Evolutionary conservation across 192 early-diverging fungal species (phyloP).

Genomic region (Coemansia sp.): DNA sequence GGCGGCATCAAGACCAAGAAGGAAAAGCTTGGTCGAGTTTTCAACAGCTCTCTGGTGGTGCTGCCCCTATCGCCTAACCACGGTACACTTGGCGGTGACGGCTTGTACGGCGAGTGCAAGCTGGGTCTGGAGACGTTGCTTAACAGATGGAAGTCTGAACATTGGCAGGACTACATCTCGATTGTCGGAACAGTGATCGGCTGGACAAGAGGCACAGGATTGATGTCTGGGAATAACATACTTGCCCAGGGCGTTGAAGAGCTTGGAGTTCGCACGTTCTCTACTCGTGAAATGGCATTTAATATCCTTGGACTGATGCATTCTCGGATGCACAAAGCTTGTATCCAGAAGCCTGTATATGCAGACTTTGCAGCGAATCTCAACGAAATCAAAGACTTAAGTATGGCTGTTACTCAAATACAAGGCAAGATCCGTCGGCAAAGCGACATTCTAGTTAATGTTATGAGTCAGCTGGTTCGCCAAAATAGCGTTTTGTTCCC

Average conservation of each 20-base stretch:
- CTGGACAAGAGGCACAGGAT: slow-evolving; percentile 93
- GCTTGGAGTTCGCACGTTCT: slow-evolving; percentile 86
- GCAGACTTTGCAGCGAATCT: slow-evolving; percentile 88
- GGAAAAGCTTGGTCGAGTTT: slow-evolving; percentile 61
- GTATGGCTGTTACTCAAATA: not conserved
- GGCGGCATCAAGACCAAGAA: slow-evolving; percentile 86
- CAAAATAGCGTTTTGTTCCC: slow-evolving; percentile 5
- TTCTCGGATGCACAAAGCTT: slow-evolving; percentile 69
- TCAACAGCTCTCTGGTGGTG: slow-evolving; percentile 80
- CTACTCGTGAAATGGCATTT: slow-evolving; percentile 90
- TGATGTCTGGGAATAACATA: slow-evolving; percentile 89
- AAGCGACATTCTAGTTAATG: not conserved
- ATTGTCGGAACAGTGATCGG: slow-evolving; percentile 91
- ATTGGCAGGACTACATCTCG: slow-evolving; percentile 82
- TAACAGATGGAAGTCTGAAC: slow-evolving; percentile 88
- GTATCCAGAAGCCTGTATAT: slow-evolving; percentile 76
- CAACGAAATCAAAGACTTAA: slow-evolving; percentile 58
- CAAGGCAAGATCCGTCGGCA: slow-evolving; percentile 6
- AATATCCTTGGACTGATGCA: slow-evolving; percentile 88
- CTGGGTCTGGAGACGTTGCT: slow-evolving; percentile 84
- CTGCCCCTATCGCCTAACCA: slow-evolving; percentile 94
- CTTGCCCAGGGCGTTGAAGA: slow-evolving; percentile 81
- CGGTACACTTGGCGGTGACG: slow-evolving; percentile 87
- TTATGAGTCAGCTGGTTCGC: not conserved
- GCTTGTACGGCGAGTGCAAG: slow-evolving; percentile 95